Base-by-base conservation (phyloP, 2,329 filamentous ascomycete species). In the Fusarium sp. region DNA sequence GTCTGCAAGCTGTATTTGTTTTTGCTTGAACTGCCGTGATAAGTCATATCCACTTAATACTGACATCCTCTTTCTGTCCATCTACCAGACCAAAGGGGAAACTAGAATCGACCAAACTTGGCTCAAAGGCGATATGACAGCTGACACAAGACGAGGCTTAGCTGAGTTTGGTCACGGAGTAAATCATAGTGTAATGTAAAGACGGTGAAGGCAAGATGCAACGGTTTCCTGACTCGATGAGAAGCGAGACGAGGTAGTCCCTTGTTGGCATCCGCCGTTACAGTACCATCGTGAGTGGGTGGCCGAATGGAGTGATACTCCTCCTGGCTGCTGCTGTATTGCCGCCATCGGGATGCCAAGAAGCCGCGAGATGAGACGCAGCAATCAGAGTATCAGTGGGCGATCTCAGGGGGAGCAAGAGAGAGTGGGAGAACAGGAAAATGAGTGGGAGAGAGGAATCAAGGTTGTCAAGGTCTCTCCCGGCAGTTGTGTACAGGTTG, bases 201-300 rank as follows among this genome's bases (percentile, higher is more conserved):
- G 62, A 68, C 66, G 62, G 67, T 70, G 57, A 65, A 53, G 49
- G 49, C 18, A 38, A 54, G 48, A 60, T 58, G 62, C 51, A 67
- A 58, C 62, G 22, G 47, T 41, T 67, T 56, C 29, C 51, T 68
- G 56, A 63, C 60, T 62, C 62, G 49, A 61, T 32, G 32, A 30
- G 29, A 53, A 62, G 49, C 45, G 43, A 56, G 32, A 24, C 47
- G 45, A 53, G 62, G 67, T 51, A 54, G 52, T 55, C 43, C 67
- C 67, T 70, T 62, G 58, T 38, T 67, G 16, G 45, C 46, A 59
- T 29, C 67, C 52, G 67, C 70, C 59, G 72, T 57, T 56, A 66
- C 72, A 60, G 72, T 74, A 46, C 18, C 72, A 74, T 74, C 24
- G 45, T 51, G 63, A 48, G 70, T 75, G 72, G 71, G 49, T 66